Percentiles rank a stretch among this genome's conserved stretches.
Evolutionary conservation across 1,139 yeast genomes (phyloP).

Genomic region (Debaryomyces subglobosus): DNA sequence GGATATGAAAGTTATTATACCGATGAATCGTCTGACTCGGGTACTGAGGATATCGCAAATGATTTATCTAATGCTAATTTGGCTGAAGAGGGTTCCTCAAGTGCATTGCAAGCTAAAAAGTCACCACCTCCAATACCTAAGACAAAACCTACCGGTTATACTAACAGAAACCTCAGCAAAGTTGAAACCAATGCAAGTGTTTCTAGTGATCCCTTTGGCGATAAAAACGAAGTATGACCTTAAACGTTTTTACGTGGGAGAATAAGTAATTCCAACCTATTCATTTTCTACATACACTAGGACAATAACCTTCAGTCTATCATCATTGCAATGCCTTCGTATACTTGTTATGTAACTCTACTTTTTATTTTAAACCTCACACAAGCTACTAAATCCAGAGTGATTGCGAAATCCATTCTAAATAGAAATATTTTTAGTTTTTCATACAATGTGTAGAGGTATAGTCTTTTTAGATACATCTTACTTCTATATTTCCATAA

Average conservation of each 20-base stretch:
- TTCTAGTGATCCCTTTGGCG: slow-evolving; percentile 73
- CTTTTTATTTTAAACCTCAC: neutral
- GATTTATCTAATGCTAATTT: slow-evolving; percentile 20
- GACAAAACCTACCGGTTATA: slow-evolving; percentile 15
- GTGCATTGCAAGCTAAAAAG: slow-evolving; percentile 12
- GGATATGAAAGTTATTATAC: slow-evolving; percentile 48
- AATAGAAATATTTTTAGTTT: neutral
- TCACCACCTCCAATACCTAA: slow-evolving; percentile 42
- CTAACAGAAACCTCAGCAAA: slow-evolving; percentile 16
- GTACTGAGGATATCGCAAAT: slow-evolving; percentile 22
- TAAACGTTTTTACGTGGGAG: neutral
- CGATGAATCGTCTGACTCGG: slow-evolving; percentile 33
- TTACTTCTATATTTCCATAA: too few species aligned
- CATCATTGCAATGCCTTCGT: too few species aligned
- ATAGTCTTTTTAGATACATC: neutral
- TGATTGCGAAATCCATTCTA: neutral
- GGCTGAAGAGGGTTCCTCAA: slow-evolving; percentile 5
- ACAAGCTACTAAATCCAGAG: neutral
- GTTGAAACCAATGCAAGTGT: slow-evolving; percentile 31
- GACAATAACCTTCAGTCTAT: neutral
- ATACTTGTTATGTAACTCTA: neutral
- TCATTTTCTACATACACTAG: neutral
- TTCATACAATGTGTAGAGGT: neutral
- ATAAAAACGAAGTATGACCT: slow-evolving; percentile 47
- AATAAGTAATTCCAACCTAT: neutral